Percentiles rank a stretch among this genome's conserved stretches.
phyloP scores from a whole-genome alignment of 345 rosid genomes.

The Eucalyptus paniculata region DNA sequence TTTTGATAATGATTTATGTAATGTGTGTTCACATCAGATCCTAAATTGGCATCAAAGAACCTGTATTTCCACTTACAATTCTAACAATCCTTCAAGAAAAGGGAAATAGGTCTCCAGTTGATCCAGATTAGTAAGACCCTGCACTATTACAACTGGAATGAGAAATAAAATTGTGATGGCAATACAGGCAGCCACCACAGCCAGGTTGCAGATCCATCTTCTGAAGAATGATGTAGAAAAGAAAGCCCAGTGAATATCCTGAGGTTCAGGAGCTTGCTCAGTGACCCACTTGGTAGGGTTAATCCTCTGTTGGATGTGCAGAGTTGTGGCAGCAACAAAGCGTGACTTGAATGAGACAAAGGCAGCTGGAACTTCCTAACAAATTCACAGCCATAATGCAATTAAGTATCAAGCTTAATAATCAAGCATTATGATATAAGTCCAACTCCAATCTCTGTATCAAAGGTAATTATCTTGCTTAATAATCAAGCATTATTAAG shows the following conservation, averaged over 20 bases:
- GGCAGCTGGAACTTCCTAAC: conserved; percentile 82
- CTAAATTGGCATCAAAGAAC: background rate
- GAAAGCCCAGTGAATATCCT: conserved; percentile 83
- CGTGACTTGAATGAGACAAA: conserved; percentile 84
- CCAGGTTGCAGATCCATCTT: conserved; percentile 64
- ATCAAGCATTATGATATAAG: background rate
- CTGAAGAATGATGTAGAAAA: conserved; percentile 69
- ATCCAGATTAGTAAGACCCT: conserved; percentile 82
- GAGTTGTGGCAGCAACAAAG: conserved; percentile 66
- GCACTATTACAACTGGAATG: conserved; percentile 72
- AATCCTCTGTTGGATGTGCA: conserved; percentile 64
- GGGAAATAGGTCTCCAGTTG: conserved; percentile 79
- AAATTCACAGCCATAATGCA: background rate
- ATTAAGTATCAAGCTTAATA: background rate
- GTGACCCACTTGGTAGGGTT: conserved; percentile 88
- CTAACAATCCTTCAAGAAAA: conserved; percentile 50
- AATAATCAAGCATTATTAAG: background rate
- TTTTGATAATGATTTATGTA: background rate
- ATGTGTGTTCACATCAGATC: background rate
- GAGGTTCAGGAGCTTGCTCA: conserved; percentile 82
- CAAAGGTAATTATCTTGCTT: background rate
- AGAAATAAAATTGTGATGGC: conserved; percentile 59
- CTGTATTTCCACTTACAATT: conserved; percentile 38
- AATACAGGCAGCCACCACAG: conserved; percentile 34
- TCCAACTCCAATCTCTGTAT: background rate